Evolutionary conservation across 2,329 filamentous ascomycete species (phyloP), one percentile per base, ranked within the genome.

Genomic region (Amesomyces nigricolor): DNA sequence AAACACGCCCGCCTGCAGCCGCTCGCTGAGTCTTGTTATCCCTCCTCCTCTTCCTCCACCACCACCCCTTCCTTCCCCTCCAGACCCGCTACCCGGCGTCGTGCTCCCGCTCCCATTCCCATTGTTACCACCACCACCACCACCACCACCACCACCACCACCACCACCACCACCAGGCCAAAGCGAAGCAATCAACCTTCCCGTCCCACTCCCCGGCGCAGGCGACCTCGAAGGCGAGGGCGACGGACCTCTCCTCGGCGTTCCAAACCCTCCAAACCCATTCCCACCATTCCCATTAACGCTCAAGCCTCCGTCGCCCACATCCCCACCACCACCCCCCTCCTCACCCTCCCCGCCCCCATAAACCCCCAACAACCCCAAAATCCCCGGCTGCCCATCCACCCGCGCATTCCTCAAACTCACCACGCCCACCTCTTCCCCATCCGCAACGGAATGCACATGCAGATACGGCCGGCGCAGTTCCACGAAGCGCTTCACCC

Each of bases 401-500:
- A 99, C 86, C n/a, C 91, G 82, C 7, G 89, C 88, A 66, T 96
- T 95, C 37, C 87, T 83, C 53, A 99, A 77, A 67, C 92, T 95
- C 64, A 97, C 89, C 9, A 94, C 86, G 52, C 87, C 89, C 45
- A 96, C 80, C 71, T 96, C 92, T 63, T 97, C 94, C 16, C 92
- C 91, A 40, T 95, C 88, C 0, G 86, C 83, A 0, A 87, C 85
- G 22, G 83, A 88, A 72, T 97, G 89, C 37, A 99, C 82, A 70
- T 97, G 91, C 51, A 99, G 78, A 68, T 97, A 99, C 0, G 94
- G 94, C 51, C 88, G 81, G 32, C 94, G 83, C 29, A 99, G 80
- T 72, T 99, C 94, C 48, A 96, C 89, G 67, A 95, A 97, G 42
- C 92, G 86, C 64, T 91, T 89, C 29, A 94, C 81, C 94, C 94